Evolutionary conservation across 2,329 filamentous ascomycete genomes (phyloP).

Genomic region (Calonectria pteridis): DNA sequence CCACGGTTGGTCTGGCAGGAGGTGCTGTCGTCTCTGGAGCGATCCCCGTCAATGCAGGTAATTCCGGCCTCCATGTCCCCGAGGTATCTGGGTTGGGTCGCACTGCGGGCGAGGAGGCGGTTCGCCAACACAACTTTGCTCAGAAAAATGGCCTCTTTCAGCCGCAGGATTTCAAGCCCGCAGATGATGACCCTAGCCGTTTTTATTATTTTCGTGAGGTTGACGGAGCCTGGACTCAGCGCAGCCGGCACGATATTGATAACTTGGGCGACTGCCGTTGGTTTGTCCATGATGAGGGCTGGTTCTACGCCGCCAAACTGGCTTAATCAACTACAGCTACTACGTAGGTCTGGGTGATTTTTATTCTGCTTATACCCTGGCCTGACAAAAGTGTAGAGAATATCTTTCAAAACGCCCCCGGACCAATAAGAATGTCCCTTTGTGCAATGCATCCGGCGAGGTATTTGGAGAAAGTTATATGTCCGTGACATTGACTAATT

Average conservation of each 20-base stretch:
- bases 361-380: not conserved
- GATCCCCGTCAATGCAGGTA: conserved; percentile 57
- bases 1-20: conserved; percentile 42
- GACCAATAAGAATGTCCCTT: not conserved
- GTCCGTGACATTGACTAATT: not conserved
- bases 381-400: conserved; percentile 28
- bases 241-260: conserved; percentile 72
- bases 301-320: conserved; percentile 72
- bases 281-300: conserved; percentile 69
- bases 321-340: conserved; percentile 45
- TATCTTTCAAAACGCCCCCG: too few relatives aligned
- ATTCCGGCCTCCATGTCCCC: conserved; percentile 53
- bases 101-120: conserved; percentile 61
- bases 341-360: conserved; percentile 13
- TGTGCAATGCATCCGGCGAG: not conserved
- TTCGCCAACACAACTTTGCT: conserved; percentile 63
- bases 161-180: conserved; percentile 73
- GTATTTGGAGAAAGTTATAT: not conserved
- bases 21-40: conserved; percentile 38
- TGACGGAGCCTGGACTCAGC: conserved; percentile 71
- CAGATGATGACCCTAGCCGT: conserved; percentile 69
- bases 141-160: conserved; percentile 63
- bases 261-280: conserved; percentile 68
- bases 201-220: conserved; percentile 73
- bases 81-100: conserved; percentile 66